A percentile compares a stretch with the other conserved stretches of the same genome.
phyloP scores from a whole-genome alignment of 2,329 filamentous ascomycete species.

The Hypoxylon sp. region DNA sequence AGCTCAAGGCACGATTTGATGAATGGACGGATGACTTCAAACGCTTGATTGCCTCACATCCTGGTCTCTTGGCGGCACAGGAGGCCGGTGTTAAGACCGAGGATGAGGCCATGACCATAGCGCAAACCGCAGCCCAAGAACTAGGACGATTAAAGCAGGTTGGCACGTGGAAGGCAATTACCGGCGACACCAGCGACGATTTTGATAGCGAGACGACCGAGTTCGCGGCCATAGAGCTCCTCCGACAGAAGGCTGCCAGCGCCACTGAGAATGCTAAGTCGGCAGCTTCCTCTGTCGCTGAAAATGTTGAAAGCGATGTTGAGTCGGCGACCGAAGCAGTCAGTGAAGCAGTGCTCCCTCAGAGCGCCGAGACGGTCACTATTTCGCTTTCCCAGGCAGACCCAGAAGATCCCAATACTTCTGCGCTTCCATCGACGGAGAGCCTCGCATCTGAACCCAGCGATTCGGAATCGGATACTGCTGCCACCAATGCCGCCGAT shows the following conservation, averaged over 20 bases:
- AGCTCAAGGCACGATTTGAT: constrained; percentile 84
- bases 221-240: constrained; percentile 65
- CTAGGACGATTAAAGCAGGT: constrained; percentile 86
- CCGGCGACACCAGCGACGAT: constrained; percentile 81
- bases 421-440: constrained; percentile 46
- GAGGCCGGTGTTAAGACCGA: constrained; percentile 78
- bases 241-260: constrained; percentile 52
- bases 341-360: constrained; percentile 53
- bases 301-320: constrained; percentile 41
- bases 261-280: constrained; percentile 50
- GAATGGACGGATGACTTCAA: constrained; percentile 89
- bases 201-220: constrained; percentile 80
- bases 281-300: constrained; percentile 31
- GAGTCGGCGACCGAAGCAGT: constrained; percentile 41
- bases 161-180: constrained; percentile 84
- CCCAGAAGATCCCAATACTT: constrained; percentile 45
- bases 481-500: constrained; percentile 53
- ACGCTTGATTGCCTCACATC: constrained; percentile 80
- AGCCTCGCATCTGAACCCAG: constrained; percentile 47
- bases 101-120: constrained; percentile 83
- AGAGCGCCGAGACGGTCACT: constrained; percentile 50
- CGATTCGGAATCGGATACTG: constrained; percentile 47
- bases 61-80: constrained; percentile 77
- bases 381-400: constrained; percentile 44
- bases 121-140: constrained; percentile 84